Base-by-base conservation (phyloP, 2,329 filamentous ascomycete species). In the Aspergillus calidoustus region DNA sequence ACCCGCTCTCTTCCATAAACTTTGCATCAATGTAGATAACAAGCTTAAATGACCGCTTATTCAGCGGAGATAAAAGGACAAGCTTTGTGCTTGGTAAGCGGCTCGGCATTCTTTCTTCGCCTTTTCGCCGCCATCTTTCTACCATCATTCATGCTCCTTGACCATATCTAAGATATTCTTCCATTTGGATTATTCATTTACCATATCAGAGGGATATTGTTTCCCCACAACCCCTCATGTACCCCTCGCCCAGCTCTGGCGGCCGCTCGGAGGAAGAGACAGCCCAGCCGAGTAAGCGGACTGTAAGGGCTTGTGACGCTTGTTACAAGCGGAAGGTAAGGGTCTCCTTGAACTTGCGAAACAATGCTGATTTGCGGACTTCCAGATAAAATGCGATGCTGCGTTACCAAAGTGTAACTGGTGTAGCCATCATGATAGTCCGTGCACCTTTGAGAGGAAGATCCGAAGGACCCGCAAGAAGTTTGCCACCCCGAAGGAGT, bases 321-420 rank as follows among this genome's bases (percentile, higher is more conserved):
- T 84, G 82, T 64, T 80, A 82, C 67, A 78, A 73, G 66, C 73
- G 80, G 68, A 84, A 84, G 80, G 82, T 81, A 50, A 43, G 41
- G 23, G 23, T 74, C 13, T 57, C 34, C 60, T 25, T 23, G 17
- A 25, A 28, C 47, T 63, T 15, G 58, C 38, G 19, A 17, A 15
- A 23, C 9, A 5, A 30, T 47, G 22, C 64, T 64, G 30, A 63
- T 55, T 13, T 43, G 34, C 47, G 11, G 2, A 11, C 25, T 13
- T 50, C 15, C 47, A 83, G 81, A 84, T 84, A 62, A 82, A 84
- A 75, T 85, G 83, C 64, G 82, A 82, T 66, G 75, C 74, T 2
- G 74, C 74, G 17, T 62, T 74, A 9, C 78, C 79, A 3, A 73
- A 76, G 53, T 84, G 82, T 71, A 80, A 84, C 68, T 84, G 82